These are phyloP conservation scores for Silene coronaria DNA, from an alignment of 179 eudicot genomes.

Conservation along the genomic window DNA sequence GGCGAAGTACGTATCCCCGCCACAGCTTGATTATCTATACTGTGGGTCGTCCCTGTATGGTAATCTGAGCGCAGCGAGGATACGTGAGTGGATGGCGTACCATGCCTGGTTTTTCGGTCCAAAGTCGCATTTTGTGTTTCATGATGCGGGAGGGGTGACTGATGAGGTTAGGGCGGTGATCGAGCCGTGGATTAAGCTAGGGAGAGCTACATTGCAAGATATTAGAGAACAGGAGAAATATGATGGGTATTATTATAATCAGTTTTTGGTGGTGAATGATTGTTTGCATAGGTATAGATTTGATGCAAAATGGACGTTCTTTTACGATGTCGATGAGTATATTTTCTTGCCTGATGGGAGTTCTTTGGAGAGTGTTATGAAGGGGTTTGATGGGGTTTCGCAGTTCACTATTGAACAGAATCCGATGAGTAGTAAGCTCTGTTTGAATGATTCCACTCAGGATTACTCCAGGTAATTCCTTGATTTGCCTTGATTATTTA, in stretches of 20 bases:
- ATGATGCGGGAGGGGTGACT: constrained; percentile 58
- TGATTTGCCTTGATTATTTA: too few relatives aligned
- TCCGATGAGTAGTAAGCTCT: constrained; percentile 51
- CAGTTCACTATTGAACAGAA: constrained; percentile 67
- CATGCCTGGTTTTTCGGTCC: constrained; percentile 51
- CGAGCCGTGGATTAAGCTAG: constrained; percentile 51
- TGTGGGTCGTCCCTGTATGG: constrained; percentile 63
- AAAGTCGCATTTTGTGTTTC: constrained; percentile 55
- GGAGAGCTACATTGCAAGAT: constrained; percentile 52
- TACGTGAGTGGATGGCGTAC: constrained; percentile 65
- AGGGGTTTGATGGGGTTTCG: constrained; percentile 34
- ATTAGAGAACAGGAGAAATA: constrained; percentile 44
- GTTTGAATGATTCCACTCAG: constrained; percentile 42
- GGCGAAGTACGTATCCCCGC: constrained; percentile 26
- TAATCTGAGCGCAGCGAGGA: constrained; percentile 34
- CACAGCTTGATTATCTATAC: constrained; percentile 43
- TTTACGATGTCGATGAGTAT: constrained; percentile 58
- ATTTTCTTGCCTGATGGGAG: constrained; percentile 38
- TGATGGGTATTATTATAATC: constrained; percentile 66
- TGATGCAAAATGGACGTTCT: constrained; percentile 58
- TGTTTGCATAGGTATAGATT: constrained; percentile 48
- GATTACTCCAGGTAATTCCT: constrained; percentile 44
- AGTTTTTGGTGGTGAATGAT: constrained; percentile 60
- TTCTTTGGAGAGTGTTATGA: constrained; percentile 29
- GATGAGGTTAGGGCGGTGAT: constrained; percentile 41